A percentile compares a stretch with the other conserved stretches of the same genome.
Evolutionary conservation across 495 filamentous ascomycete species (phyloP).

Genomic region (Penicillium antarcticum): DNA sequence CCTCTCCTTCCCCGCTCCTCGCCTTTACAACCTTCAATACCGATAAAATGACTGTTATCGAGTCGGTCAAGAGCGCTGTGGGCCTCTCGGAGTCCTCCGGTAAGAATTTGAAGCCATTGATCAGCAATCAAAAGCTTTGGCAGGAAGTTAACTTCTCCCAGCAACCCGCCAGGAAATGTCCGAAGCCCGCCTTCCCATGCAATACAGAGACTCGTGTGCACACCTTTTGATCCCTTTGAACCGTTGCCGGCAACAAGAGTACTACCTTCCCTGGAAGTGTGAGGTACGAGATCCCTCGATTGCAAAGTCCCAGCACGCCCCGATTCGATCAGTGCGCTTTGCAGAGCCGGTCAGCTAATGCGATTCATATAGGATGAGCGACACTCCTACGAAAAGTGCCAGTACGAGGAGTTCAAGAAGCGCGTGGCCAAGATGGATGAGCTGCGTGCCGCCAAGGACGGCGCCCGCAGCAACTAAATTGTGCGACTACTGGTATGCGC

Average conservation of each 20-base stretch:
- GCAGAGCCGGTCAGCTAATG: neutral
- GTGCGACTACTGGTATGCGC: constrained; percentile 8
- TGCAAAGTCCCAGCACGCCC: neutral
- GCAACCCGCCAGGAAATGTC: constrained; percentile 91
- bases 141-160: constrained; percentile 27
- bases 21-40: constrained; percentile 12
- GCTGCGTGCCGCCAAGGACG: constrained; percentile 80
- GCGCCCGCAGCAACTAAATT: constrained; percentile 79
- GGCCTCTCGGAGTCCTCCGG: constrained; percentile 44
- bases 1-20: constrained; percentile 16
- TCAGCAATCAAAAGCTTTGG: constrained; percentile 15
- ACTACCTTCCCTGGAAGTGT: constrained; percentile 97
- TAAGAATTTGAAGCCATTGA: constrained; percentile 32
- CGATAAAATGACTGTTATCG: constrained; percentile 44
- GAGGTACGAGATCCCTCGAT: constrained; percentile 58
- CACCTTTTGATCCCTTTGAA: constrained; percentile 93
- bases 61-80: constrained; percentile 54
- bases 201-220: constrained; percentile 92
- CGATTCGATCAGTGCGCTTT: neutral
- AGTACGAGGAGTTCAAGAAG: constrained; percentile 98
- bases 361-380: constrained; percentile 67
- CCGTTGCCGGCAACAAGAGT: constrained; percentile 85
- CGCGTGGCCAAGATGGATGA: constrained; percentile 98
- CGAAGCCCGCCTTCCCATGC: constrained; percentile 79
- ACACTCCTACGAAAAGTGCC: constrained; percentile 98